A percentile compares a stretch with the other conserved stretches of the same genome.
Conservation (phyloP, 495 filamentous ascomycete species). For the Tuber aestivum region DNA sequence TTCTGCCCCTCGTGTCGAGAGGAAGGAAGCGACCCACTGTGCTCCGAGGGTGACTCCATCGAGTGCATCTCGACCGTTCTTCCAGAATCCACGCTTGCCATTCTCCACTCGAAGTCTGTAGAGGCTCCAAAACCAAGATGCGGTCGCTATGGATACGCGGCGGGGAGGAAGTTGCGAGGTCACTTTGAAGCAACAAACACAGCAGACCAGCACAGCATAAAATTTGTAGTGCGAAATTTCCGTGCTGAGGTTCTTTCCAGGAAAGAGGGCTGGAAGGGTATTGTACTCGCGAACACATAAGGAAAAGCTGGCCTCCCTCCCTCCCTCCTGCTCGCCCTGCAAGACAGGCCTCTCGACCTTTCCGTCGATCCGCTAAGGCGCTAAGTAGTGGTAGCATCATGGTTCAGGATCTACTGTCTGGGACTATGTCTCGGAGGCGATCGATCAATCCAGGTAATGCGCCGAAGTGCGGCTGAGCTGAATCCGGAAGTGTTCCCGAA, state of each 20-base stretch:
- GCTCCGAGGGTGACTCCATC: conserved; percentile 28
- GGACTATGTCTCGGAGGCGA: background rate
- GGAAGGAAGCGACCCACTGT: conserved; percentile 20
- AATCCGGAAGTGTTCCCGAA: conserved; percentile 2
- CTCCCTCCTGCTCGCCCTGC: background rate
- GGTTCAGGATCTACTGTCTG: background rate
- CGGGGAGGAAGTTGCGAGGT: background rate
- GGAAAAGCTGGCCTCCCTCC: background rate
- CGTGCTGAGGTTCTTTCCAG: background rate
- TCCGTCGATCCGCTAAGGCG: background rate
- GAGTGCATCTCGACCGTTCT: conserved; percentile 24
- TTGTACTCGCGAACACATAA: background rate
- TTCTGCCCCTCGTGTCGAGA: conserved; percentile 13
- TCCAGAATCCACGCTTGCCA: conserved; percentile 22
- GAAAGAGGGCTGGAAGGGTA: conserved; percentile 3
- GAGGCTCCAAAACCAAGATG: background rate
- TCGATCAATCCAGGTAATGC: background rate
- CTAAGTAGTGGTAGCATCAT: background rate
- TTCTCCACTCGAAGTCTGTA: conserved; percentile 9
- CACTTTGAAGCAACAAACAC: background rate
- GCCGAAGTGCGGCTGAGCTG: conserved; percentile 1
- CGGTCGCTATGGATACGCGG: background rate
- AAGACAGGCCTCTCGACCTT: background rate
- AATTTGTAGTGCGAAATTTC: background rate
- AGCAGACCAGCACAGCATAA: background rate